Evolutionary conservation across 108 stramenopile genomes (phyloP).

Genomic region (Phaeodactylum tricornutum): DNA sequence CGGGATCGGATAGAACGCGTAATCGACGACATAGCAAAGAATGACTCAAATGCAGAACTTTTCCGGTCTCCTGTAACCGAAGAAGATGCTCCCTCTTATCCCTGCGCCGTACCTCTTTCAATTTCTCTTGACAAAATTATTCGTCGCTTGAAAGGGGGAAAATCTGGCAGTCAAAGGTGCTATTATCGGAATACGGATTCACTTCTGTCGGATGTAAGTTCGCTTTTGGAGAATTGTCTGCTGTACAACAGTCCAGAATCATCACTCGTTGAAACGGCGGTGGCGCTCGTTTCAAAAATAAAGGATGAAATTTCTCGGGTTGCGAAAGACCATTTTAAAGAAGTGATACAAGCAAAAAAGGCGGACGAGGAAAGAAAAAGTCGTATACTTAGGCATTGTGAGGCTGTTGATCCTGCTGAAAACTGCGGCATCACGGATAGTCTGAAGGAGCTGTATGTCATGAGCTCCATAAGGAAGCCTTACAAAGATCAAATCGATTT

Average conservation of each 20-base stretch:
- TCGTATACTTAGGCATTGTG: not conserved
- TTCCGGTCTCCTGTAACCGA: constrained; percentile 25
- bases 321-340: not conserved
- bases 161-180: not conserved
- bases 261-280: constrained; percentile 14
- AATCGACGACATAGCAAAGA: constrained; percentile 7
- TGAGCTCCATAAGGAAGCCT: constrained; percentile 3
- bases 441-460: not conserved
- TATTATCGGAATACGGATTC: constrained; percentile 38
- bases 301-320: constrained; percentile 1
- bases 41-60: constrained; percentile 4
- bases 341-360: constrained; percentile 1
- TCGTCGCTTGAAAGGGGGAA: constrained; percentile 9
- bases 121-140: constrained; percentile 35
- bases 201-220: constrained; percentile 24
- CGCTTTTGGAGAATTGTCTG: constrained; percentile 37
- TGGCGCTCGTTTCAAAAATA: constrained; percentile 1
- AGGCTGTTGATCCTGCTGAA: constrained; percentile 1
- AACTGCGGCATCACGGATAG: not conserved
- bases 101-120: constrained; percentile 33
- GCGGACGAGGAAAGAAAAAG: constrained; percentile 9
- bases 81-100: constrained; percentile 34
- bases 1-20: constrained; percentile 9
- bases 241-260: constrained; percentile 48
- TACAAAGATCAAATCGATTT: constrained; percentile 14